phyloP scores from a whole-genome alignment of 2,329 filamentous ascomycete species.

The Penicillium hesseltinei region DNA sequence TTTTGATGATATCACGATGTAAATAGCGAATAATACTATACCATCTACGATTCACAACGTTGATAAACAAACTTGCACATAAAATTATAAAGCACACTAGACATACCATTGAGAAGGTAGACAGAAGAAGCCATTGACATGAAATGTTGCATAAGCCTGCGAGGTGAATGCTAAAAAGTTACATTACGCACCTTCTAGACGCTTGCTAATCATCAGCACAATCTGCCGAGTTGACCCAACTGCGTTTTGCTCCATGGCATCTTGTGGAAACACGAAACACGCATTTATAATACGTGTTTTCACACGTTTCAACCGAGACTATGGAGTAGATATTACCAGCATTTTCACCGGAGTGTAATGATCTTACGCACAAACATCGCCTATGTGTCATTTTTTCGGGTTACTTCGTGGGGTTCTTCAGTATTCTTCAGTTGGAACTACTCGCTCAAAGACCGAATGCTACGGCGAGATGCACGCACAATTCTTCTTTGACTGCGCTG shows the following conservation, averaged over 20 bases:
- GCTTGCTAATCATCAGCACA: too few relatives aligned
- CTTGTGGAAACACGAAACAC: neutral
- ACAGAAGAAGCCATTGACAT: neutral
- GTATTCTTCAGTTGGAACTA: neutral
- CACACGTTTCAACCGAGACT: neutral
- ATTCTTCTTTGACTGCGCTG: neutral
- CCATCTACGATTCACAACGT: neutral
- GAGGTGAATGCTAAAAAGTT: neutral
- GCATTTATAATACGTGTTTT: too few relatives aligned
- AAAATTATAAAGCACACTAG: neutral
- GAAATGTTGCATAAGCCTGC: neutral
- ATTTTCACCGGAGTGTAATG: neutral
- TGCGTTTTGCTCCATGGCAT: neutral
- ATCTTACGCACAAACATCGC: neutral
- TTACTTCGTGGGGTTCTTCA: neutral
- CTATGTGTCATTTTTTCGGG: neutral
- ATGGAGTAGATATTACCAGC: too few relatives aligned
- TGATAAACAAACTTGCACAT: neutral
- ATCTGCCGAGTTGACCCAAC: neutral
- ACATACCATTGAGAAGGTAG: neutral
- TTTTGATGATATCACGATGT: neutral
- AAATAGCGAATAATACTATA: conserved; percentile 9
- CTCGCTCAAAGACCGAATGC: neutral
- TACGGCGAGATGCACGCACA: neutral
- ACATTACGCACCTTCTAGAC: too few relatives aligned